Evolutionary conservation across 495 filamentous ascomycete species (phyloP).

Genomic region (Aspergillus egyptiacus): DNA sequence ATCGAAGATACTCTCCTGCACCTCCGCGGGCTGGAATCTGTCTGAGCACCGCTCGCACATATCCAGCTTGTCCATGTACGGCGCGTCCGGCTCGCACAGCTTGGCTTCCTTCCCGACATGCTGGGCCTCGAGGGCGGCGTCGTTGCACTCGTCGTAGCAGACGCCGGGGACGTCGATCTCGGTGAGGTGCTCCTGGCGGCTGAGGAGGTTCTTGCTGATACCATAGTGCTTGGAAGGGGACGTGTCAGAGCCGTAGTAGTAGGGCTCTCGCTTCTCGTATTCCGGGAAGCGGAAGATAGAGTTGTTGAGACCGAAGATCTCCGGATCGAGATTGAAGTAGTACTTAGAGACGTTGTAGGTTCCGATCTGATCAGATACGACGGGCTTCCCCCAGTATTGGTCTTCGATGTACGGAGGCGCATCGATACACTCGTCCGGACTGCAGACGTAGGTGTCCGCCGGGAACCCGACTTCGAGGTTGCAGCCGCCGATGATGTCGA

Average conservation of each 20-base stretch:
- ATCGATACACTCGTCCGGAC: constrained; percentile 47
- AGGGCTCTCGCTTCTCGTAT: background rate
- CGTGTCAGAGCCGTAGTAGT: constrained; percentile 1
- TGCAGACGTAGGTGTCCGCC: constrained; percentile 46
- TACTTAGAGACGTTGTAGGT: constrained; percentile 45
- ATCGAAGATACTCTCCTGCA: background rate
- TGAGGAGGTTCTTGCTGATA: background rate
- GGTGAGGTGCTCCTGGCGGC: constrained; percentile 26
- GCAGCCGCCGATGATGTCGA: constrained; percentile 35
- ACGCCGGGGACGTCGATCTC: background rate
- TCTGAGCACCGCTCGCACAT: background rate
- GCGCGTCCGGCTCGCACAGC: constrained; percentile 33
- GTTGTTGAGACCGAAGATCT: constrained; percentile 55
- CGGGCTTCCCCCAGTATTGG: constrained; percentile 32
- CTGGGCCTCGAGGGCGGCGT: constrained; percentile 42
- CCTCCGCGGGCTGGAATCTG: background rate
- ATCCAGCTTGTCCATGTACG: background rate
- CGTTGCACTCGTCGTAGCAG: constrained; percentile 53
- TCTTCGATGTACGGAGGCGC: constrained; percentile 32
- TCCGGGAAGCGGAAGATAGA: constrained; percentile 46
- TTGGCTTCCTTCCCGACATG: constrained; percentile 36
- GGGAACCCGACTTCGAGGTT: constrained; percentile 52
- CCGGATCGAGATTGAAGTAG: constrained; percentile 62
- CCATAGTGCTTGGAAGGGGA: too few relatives aligned
- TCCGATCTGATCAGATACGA: constrained; percentile 31